Percentiles rank a stretch among this genome's conserved stretches.
Evolutionary conservation across 179 eudicot species (phyloP).

Genomic region (Drosera spatulata): DNA sequence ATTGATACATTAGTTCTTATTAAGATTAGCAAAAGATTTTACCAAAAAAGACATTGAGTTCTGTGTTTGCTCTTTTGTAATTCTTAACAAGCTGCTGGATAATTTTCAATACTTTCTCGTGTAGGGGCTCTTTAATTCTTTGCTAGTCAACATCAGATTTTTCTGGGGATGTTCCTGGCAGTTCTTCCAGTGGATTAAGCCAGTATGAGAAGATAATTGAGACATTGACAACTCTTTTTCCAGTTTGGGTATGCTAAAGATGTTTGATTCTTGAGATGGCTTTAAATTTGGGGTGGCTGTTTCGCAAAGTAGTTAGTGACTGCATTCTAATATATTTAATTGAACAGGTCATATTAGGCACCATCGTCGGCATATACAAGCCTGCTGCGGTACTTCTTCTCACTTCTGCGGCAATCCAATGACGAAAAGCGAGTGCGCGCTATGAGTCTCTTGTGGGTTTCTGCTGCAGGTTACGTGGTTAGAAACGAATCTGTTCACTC

Average conservation of each 20-base stretch:
- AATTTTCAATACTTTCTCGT: not conserved
- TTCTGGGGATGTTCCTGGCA: constrained; percentile 64
- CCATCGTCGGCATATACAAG: constrained; percentile 84
- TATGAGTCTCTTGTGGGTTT: constrained; percentile 6
- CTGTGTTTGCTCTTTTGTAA: not conserved
- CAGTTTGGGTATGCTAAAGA: constrained; percentile 69
- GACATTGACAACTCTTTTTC: constrained; percentile 91
- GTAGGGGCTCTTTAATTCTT: constrained; percentile 37
- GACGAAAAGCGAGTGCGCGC: not conserved
- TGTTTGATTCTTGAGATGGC: not conserved
- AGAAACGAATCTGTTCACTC: constrained; percentile 83
- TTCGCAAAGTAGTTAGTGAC: not conserved
- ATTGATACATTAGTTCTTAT: too few relatives aligned
- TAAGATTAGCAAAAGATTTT: too few relatives aligned
- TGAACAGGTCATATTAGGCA: constrained; percentile 82
- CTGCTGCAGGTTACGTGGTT: constrained; percentile 88
- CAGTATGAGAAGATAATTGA: constrained; percentile 84
- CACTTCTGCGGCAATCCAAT: constrained; percentile 1
- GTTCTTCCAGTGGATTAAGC: constrained; percentile 35
- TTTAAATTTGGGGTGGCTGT: too few relatives aligned
- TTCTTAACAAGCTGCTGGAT: not conserved
- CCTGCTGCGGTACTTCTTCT: constrained; percentile 56
- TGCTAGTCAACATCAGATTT: constrained; percentile 79
- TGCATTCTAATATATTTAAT: constrained; percentile 4
- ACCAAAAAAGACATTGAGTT: too few relatives aligned